Conservation (phyloP, 2,329 filamentous ascomycete genomes). For the Annulohypoxylon truncatum region DNA sequence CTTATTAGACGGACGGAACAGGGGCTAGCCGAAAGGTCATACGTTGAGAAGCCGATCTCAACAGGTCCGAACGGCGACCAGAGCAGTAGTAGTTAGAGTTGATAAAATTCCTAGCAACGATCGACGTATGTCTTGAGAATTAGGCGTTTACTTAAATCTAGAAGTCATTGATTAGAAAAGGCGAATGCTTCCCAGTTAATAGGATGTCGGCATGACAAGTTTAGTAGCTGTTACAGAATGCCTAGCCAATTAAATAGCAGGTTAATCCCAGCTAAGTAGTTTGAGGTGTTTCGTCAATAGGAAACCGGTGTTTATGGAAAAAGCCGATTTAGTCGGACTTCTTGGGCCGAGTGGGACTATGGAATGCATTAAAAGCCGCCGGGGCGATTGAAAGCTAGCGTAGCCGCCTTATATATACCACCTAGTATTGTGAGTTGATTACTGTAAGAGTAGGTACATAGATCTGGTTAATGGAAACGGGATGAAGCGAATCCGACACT, state of each 20-base stretch:
- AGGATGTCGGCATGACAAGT: constrained; percentile 17
- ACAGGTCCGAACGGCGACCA: background rate
- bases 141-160: background rate
- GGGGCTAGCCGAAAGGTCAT: constrained; percentile 19
- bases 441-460: constrained; percentile 16
- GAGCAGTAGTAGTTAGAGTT: background rate
- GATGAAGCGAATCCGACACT: constrained; percentile 35
- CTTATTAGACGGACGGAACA: constrained; percentile 18
- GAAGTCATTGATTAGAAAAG: constrained; percentile 5
- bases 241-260: constrained; percentile 25
- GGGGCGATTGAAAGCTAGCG: background rate
- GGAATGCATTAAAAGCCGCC: constrained; percentile 14
- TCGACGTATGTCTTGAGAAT: background rate
- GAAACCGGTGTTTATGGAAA: constrained; percentile 25
- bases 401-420: constrained; percentile 5
- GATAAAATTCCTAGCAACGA: background rate
- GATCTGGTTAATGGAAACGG: constrained; percentile 21
- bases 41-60: constrained; percentile 3
- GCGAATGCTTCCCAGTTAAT: constrained; percentile 2
- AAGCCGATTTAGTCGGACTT: constrained; percentile 12
- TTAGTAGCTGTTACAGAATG: constrained; percentile 12
- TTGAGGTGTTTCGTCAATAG: constrained; percentile 2
- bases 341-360: background rate
- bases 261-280: background rate
- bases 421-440: constrained; percentile 10